Evolutionary conservation across 2,329 filamentous ascomycete species (phyloP), one percentile per base, ranked within the genome.

Genomic region (Graphilbum fragrans): DNA sequence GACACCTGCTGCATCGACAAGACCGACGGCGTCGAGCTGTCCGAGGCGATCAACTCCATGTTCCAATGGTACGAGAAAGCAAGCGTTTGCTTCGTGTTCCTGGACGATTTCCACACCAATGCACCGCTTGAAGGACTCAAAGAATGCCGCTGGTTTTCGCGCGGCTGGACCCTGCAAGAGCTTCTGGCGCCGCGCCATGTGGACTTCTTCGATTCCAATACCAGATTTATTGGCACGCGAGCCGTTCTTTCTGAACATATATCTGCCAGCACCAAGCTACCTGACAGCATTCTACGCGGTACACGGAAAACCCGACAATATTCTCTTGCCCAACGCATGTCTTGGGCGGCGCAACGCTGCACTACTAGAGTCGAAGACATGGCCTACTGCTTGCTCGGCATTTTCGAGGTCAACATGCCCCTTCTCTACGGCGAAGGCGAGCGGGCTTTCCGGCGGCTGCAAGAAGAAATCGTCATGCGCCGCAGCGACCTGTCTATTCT

Each of bases 161-260:
- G 69, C 72, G 58, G 58, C n/a, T 73, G 76, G 52, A 83, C 77
- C 0, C 61, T 80, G 47, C 80, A 81, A 53, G 77, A 85, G 57
- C 77, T 82, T 0, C 65, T 86, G 5, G 81, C 59, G 0, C 58
- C 58, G 1, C 17, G 16, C 2, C 33, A 45, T 1, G 18, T 61
- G 1, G 19, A 45, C 4, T 62, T 65, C 43, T 61, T 52, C 46
- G 47, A 55, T 31, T 11, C 16, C 0, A 35, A 38, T 3, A 63
- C 58, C 60, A 19, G 25, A 0, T 40, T 34, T 1, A 41, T 58
- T 2, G 58, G 57, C 2, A 50, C 47, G 2, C 57, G 53, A 37
- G 19, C 33, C 3, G 38, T 43, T 1, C 33, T 56, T 6, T 33
- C 37, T 3, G n/a, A 35, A 2, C 10, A 36, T 7, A 45, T 57